phyloP scores from a whole-genome alignment of 768 basidiomycete species.

The Peribolospora kevripleyi region DNA sequence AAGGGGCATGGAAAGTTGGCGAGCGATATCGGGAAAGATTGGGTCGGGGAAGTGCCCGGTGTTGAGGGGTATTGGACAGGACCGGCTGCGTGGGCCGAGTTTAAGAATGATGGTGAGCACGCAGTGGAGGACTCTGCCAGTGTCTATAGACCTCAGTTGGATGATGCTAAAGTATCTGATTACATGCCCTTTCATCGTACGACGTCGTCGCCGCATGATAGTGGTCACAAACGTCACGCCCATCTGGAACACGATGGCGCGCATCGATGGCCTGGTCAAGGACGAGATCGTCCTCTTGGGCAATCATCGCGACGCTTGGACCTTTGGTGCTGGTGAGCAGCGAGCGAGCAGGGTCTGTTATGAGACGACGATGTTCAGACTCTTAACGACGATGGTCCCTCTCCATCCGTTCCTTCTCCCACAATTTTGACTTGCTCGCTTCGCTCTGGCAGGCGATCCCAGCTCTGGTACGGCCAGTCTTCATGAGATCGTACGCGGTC shows the following conservation, averaged over 20 bases:
- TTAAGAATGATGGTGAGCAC: constrained; percentile 37
- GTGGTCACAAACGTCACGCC: neutral
- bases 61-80: constrained; percentile 23
- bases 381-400: neutral
- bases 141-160: neutral
- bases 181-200: neutral
- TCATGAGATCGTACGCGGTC: constrained; percentile 50
- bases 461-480: constrained; percentile 55
- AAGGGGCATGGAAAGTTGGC: constrained; percentile 22
- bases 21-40: constrained; percentile 15
- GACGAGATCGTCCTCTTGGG: constrained; percentile 73
- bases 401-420: neutral
- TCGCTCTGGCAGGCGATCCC: constrained; percentile 47
- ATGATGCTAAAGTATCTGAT: neutral
- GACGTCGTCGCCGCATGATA: no score
- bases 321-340: neutral
- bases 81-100: constrained; percentile 26
- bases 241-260: constrained; percentile 45
- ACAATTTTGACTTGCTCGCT: constrained; percentile 29
- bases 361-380: no score
- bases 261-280: constrained; percentile 56
- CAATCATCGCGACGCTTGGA: constrained; percentile 62
- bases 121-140: neutral
- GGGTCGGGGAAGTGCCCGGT: constrained; percentile 19
- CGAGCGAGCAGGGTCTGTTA: neutral